phyloP scores from a whole-genome alignment of 768 basidiomycete genomes.

The Hydnum rufescens region DNA sequence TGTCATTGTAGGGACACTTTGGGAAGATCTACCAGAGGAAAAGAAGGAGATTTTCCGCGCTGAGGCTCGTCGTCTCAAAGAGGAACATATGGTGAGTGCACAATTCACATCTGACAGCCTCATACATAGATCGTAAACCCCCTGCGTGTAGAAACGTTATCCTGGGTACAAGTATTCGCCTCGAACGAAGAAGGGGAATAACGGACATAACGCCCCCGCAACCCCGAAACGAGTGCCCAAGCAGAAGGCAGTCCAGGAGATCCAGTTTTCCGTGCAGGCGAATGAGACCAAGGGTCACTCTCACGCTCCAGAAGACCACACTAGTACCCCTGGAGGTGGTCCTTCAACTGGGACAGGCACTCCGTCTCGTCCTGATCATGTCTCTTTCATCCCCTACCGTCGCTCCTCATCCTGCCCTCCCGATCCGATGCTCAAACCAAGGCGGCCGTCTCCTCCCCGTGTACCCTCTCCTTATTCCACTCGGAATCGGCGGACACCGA shows the following conservation, averaged over 20 bases:
- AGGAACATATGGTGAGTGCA: neutral
- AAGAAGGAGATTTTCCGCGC: conserved; percentile 2
- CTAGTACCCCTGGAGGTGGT: neutral
- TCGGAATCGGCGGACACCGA: neutral
- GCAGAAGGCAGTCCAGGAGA: neutral
- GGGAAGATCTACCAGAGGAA: conserved; percentile 3
- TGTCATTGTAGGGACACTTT: conserved; percentile 2
- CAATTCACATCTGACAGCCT: neutral
- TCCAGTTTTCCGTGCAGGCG: neutral
- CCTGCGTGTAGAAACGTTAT: neutral
- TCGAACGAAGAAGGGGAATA: neutral
- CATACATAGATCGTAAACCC: neutral
- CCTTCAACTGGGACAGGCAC: neutral
- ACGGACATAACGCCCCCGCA: neutral
- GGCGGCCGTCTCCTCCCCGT: neutral
- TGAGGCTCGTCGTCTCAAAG: neutral
- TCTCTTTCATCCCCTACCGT: conserved; percentile 1
- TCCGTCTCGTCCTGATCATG: neutral
- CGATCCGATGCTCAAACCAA: neutral
- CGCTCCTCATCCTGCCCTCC: neutral
- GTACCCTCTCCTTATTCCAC: neutral
- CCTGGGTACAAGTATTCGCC: conserved; percentile 2
- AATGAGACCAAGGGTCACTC: neutral
- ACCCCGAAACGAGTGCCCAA: neutral
- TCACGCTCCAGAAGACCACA: neutral